These are phyloP conservation scores for Dipodascus albidus DNA, from an alignment of 805 yeast genomes.

Conservation along the genomic window DNA sequence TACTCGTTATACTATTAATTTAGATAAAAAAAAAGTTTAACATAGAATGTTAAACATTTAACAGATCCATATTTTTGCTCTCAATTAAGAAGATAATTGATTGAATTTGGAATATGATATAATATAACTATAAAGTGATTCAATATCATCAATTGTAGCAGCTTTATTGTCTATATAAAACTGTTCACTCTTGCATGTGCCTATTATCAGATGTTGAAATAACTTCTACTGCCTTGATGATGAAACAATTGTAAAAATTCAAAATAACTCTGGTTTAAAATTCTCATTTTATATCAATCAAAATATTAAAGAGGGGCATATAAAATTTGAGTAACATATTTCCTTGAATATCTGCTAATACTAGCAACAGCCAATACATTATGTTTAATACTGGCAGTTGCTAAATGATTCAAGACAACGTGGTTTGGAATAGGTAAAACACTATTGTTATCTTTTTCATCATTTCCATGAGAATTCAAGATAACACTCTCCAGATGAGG, in stretches of 20 bases:
- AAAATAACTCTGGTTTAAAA: conserved; percentile 13
- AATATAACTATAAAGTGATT: too few species aligned
- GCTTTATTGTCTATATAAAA: too few species aligned
- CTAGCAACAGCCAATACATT: conserved; percentile 89
- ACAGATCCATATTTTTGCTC: too few species aligned
- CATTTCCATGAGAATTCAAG: conserved; percentile 52
- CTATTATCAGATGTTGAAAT: too few species aligned
- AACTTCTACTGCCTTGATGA: background rate
- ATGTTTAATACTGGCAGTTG: conserved; percentile 89
- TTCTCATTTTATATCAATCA: conserved; percentile 8
- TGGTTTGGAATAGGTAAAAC: conserved; percentile 90
- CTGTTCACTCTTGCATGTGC: too few species aligned
- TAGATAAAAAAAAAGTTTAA: too few species aligned
- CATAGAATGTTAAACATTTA: too few species aligned
- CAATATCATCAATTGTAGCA: too few species aligned
- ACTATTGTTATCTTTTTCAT: conserved; percentile 71
- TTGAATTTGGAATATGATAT: too few species aligned
- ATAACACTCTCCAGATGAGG: conserved; percentile 95
- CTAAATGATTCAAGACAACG: conserved; percentile 85
- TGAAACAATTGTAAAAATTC: background rate
- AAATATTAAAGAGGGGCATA: conserved; percentile 68
- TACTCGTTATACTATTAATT: too few species aligned
- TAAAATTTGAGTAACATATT: conserved; percentile 83
- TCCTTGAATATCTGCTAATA: conserved; percentile 77
- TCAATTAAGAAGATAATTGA: too few species aligned